Conservation (phyloP, 2,329 filamentous ascomycete genomes). For the Scedosporium boydii region DNA sequence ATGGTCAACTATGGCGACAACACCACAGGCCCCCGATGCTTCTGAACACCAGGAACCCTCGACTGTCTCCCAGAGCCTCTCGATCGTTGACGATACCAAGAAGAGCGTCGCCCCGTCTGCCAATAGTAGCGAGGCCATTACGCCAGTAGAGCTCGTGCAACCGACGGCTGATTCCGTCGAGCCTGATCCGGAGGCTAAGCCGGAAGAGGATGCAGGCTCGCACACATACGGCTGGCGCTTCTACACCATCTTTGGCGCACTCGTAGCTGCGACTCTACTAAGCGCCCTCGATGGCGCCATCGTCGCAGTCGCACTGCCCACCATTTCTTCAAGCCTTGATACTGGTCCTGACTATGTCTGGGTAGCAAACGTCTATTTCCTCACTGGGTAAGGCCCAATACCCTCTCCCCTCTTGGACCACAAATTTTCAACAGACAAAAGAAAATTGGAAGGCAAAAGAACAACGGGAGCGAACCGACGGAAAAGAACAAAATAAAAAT, state of each 20-base stretch:
- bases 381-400: constrained; percentile 8
- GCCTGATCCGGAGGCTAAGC: not conserved
- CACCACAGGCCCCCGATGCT: not conserved
- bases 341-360: constrained; percentile 12
- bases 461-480: no score
- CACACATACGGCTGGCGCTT: constrained; percentile 3
- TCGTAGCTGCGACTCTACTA: constrained; percentile 8
- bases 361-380: constrained; percentile 14
- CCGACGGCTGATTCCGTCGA: not conserved
- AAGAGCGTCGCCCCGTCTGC: not conserved
- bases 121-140: not conserved
- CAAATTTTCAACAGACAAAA: no score
- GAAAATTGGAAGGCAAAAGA: no score
- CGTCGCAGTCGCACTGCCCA: constrained; percentile 14
- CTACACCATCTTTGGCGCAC: constrained; percentile 8
- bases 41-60: not conserved
- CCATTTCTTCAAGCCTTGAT: constrained; percentile 11
- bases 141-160: not conserved
- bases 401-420: not conserved
- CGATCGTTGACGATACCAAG: not conserved
- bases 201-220: not conserved
- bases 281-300: constrained; percentile 14
- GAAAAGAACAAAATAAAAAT: no score
- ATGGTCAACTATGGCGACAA: not conserved
- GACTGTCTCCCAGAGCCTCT: not conserved